Conservation (phyloP, 2,329 filamentous ascomycete genomes). For the Alternaria tenuissima region DNA sequence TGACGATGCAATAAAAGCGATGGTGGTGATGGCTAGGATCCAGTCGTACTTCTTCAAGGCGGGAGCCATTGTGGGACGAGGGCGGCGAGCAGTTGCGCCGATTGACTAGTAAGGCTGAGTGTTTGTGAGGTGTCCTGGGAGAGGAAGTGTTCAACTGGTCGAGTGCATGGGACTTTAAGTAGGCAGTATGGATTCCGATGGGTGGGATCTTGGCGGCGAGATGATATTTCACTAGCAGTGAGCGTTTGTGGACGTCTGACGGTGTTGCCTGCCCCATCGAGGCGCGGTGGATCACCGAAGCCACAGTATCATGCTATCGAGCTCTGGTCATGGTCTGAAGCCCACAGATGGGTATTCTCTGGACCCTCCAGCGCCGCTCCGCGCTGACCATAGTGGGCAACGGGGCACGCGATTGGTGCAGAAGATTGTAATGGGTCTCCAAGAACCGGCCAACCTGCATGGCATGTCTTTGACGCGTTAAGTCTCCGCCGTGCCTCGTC, state of each 20-base stretch:
- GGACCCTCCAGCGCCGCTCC: not conserved
- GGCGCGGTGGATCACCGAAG: slow-evolving; percentile 10
- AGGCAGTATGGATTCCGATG: not conserved
- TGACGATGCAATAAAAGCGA: slow-evolving; percentile 47
- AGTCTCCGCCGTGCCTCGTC: not conserved
- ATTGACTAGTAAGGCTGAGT: slow-evolving; percentile 2
- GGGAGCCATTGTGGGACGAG: slow-evolving; percentile 12
- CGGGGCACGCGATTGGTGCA: slow-evolving; percentile 7
- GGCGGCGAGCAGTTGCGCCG: slow-evolving; percentile 6
- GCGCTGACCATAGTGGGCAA: not conserved
- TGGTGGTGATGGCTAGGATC: slow-evolving; percentile 53
- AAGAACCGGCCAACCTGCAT: not conserved
- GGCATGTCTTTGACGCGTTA: not conserved
- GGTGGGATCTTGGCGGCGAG: not conserved
- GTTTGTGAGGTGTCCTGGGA: not conserved
- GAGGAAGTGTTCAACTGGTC: not conserved
- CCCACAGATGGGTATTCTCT: not conserved
- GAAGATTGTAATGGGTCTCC: not conserved
- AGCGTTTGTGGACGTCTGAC: not conserved
- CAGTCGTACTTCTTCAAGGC: slow-evolving; percentile 45
- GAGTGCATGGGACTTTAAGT: slow-evolving; percentile 12
- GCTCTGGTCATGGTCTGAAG: not conserved
- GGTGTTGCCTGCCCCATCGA: slow-evolving; percentile 2
- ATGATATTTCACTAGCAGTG: slow-evolving; percentile 4
- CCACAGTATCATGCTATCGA: slow-evolving; percentile 10